Evolutionary conservation across 768 basidiomycete species (phyloP).

Genomic region (Lactarius sp.): DNA sequence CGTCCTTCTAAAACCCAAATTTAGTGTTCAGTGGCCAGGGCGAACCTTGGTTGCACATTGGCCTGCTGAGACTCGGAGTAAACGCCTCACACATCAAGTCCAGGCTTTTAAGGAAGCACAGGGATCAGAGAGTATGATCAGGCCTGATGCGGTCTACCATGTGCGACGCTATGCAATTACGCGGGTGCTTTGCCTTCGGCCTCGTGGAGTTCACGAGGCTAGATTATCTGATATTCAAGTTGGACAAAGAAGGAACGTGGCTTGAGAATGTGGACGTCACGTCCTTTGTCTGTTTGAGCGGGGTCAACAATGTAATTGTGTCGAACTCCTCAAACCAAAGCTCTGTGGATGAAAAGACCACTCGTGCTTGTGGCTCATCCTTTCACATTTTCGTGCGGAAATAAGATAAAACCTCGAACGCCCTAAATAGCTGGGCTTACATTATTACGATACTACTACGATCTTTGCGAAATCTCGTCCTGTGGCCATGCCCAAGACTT

Average conservation of each 20-base stretch:
- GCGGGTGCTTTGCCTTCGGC: neutral
- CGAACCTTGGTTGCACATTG: no score
- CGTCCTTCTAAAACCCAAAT: neutral
- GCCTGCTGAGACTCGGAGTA: no score
- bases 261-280: neutral
- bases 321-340: neutral
- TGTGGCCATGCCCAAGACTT: neutral
- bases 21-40: no score
- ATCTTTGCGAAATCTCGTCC: neutral
- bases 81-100: no score
- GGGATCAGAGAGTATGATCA: no score
- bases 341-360: slow-evolving; percentile 5
- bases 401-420: slow-evolving; percentile 4
- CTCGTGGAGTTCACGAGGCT: neutral
- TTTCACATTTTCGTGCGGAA: neutral
- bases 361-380: slow-evolving; percentile 1
- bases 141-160: no score
- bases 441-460: neutral
- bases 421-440: neutral
- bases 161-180: no score
- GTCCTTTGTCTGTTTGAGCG: slow-evolving; percentile 6
- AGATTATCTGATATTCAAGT: neutral
- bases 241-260: neutral
- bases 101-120: no score
- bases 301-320: neutral